Evolutionary conservation across 1,284 basidiomycete species (phyloP), one percentile per base, ranked within the genome.

Genomic region (Peniophora sp.): DNA sequence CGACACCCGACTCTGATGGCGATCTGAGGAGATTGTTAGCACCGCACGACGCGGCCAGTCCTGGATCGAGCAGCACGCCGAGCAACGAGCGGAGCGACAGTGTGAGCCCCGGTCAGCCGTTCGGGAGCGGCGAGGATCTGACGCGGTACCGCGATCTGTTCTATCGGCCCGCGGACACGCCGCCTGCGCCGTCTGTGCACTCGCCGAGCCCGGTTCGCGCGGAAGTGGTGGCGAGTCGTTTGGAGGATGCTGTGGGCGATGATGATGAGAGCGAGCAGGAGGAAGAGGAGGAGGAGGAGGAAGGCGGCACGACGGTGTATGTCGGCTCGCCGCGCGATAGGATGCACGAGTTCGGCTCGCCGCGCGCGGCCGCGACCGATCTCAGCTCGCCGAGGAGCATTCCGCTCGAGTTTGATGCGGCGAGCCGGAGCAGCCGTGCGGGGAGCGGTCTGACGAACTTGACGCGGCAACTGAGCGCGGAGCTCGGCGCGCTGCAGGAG

Each of bases 111-210:
- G 66, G 64, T 9, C 62, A 59, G 17, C 60, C 63, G 1, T 58
- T 85, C 41, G 76, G 77, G 15, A 74, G 70, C 51, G 69, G 73
- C 0, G 82, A 84, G 51, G 83, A 86, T 55, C 69, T 88, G 3
- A 81, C 85, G 23, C 72, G 76, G 22, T 88, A 83, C 68, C 76
- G 76, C 34, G 81, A 87, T 58, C 67, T 88, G 11, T 88, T 88
- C 64, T 87, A 84, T 59, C 70, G 70, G 43, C 77, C 80, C 11
- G 18, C 50, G 32, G 55, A 41, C n/a, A 20, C 37, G 37, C 37
- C 27, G 5, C 12, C 37, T 41, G 37, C n/a, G 8, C 5, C 6
- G 37, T 20, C 37, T 41, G 37, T 17, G 37, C n/a, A 41, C 12
- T 58, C 54, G 8, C 54, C 57, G 37, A 51, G 51, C 24, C 49